Evolutionary conservation across 345 rosid species (phyloP), one percentile per base, ranked within the genome.

Genomic region (Aquilaria sinensis): DNA sequence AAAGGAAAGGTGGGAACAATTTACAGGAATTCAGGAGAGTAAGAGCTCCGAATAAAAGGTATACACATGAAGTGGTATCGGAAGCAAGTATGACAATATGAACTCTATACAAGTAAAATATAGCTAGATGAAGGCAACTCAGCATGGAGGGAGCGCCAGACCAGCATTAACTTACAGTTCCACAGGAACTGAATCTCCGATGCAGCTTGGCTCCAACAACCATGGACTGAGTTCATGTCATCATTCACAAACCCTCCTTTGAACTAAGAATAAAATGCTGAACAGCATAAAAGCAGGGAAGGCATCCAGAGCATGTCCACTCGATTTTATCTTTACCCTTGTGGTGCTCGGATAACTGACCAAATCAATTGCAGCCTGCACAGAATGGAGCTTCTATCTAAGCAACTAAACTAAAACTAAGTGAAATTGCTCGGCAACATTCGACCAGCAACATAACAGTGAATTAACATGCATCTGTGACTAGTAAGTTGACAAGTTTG

Each of bases 341-440:
- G 57, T 9, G 29, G 51, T 12, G 15, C 51, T 51, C 47, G 34
- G 60, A 51, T 47, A 57, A 47, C 30, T 53, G 60, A 57, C 12
- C 50, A 56, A 53, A 60, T 65, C 57, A 29, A 51, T 58, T 58
- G 67, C 65, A 61, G 57, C 43, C 9, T 15, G 13, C 59, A 67
- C 12, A 64, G 53, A 59, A 47, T 61, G 49, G 57, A 56, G 60
- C 62, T 68, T 67, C 43, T 37, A 9, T 68, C 64, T 70, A 55
- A 64, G 67, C 64, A 67, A 68, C 62, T 58, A 76, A 31, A 70
- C 62, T 54, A 76, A 34, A 70, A 71, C 50, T 64, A 46, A 53
- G 46, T 47, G 33, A 58, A 70, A 49, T 64, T 23, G 45, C 52
- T 54, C 14, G 63, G 69, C 66, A 45, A 57, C 68, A 60, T 65